phyloP scores from a whole-genome alignment of 306 rosid genomes.

The Rubus parviflorus region DNA sequence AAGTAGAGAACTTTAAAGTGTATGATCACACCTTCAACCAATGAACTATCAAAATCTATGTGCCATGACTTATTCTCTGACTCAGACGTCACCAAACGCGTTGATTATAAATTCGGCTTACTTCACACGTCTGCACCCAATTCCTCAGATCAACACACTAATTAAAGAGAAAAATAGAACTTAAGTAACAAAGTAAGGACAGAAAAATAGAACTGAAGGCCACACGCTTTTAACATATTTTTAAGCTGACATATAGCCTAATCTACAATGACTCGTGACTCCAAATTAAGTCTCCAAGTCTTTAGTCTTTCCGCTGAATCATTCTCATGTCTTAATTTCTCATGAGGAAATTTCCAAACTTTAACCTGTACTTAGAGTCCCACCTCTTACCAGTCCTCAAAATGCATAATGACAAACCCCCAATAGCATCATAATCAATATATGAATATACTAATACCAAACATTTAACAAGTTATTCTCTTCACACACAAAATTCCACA shows the following conservation, averaged over 20 bases:
- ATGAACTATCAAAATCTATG: background rate
- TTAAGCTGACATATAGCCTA: background rate
- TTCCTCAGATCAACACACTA: background rate
- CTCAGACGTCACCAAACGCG: background rate
- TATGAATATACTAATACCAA: background rate
- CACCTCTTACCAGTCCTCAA: background rate
- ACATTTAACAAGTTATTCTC: background rate
- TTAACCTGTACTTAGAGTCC: background rate
- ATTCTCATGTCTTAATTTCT: background rate
- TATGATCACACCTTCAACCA: background rate
- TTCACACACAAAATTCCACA: slow-evolving; percentile 1
- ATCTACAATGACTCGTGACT: background rate
- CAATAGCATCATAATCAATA: background rate
- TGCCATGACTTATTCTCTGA: background rate
- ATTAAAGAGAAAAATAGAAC: background rate
- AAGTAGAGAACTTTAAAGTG: background rate
- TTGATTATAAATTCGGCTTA: background rate
- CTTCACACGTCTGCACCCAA: background rate
- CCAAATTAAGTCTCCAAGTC: background rate
- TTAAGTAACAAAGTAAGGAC: background rate
- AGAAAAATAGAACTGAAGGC: background rate
- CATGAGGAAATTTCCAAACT: background rate
- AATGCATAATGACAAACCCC: background rate
- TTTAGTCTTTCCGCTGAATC: background rate
- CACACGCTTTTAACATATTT: background rate